Evolutionary conservation across 257 asterid species (phyloP), one percentile per base, ranked within the genome.

Genomic region (Pogostemon cablin): DNA sequence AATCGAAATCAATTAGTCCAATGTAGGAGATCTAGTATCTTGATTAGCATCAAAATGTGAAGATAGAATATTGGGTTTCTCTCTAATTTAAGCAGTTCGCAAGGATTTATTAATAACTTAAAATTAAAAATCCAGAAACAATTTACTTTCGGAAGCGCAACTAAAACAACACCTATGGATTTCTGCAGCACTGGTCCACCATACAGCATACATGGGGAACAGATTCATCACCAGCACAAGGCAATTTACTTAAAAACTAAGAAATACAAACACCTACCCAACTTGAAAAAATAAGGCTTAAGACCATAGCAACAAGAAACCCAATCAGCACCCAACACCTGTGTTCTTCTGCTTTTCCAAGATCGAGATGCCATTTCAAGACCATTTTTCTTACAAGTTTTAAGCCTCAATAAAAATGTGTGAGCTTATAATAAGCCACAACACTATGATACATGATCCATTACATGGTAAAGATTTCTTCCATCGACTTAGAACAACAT

Each of bases 361-460:
- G 61, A 46, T 62, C 60, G 62, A 38, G 9, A 32, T 3, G 25
- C 11, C 67, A 7, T 70, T 47, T 12, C 39, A 44, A 3, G 15
- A 46, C 40, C 15, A 60, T 10, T 42, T 50, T 71, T 47, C 15
- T 47, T 34, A 10, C n/a, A 9, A 52, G 44, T 39, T 20, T 50
- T 52, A 9, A 12, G 50, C 52, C 41, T 40, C 35, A 50, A 11
- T 38, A 20, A 32, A 72, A 62, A 35, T 11, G 32, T 35, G 47
- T 44, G 43, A 35, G 35, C 41, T 12, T 9, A 4, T 39, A 9
- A 20, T 48, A 65, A 66, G 39, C 66, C 65, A 20, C 32, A 49
- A 66, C 17, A 74, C 42, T 69, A 48, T 52, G 74, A 49, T 35
- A 39, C 44, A 57, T 37, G 42, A 57, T 57, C 48, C 35, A 65